phyloP scores from a whole-genome alignment of 345 rosid genomes.

The Geranium rotundifolium region DNA sequence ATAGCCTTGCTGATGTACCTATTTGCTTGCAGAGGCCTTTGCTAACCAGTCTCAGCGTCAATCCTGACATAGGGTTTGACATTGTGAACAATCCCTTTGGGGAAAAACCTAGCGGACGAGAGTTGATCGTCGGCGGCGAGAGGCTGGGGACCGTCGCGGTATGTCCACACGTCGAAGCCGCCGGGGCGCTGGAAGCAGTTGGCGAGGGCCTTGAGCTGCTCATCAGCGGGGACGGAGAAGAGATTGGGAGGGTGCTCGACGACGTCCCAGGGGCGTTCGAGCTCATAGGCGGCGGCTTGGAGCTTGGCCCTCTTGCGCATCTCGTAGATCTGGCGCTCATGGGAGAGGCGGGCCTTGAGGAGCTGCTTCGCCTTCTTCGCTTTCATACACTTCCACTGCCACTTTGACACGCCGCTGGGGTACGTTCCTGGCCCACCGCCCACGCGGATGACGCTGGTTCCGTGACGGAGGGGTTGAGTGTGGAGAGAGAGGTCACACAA shows the following conservation, averaged over 20 bases:
- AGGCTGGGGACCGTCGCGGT: constrained; percentile 60
- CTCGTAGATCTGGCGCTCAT: constrained; percentile 82
- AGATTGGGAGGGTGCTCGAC: constrained; percentile 54
- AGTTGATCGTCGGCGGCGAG: constrained; percentile 41
- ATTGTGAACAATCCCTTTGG: constrained; percentile 77
- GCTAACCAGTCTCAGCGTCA: too few relatives aligned
- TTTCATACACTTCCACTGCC: constrained; percentile 96
- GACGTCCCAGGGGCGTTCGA: constrained; percentile 84
- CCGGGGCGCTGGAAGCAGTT: constrained; percentile 87
- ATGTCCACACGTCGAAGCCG: constrained; percentile 76
- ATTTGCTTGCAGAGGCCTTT: too few relatives aligned
- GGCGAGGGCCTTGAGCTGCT: constrained; percentile 75
- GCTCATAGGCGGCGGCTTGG: constrained; percentile 72
- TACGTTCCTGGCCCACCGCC: constrained; percentile 83
- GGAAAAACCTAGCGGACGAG: constrained; percentile 80
- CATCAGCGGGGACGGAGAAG: constrained; percentile 70
- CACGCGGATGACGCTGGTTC: constrained; percentile 49
- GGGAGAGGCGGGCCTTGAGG: constrained; percentile 57
- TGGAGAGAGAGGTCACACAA: constrained; percentile 12
- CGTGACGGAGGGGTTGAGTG: too few relatives aligned
- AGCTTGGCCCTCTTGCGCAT: constrained; percentile 92
- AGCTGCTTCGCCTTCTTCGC: constrained; percentile 81
- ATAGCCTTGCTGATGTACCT: background rate
- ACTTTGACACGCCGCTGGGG: constrained; percentile 79
- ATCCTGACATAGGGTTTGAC: constrained; percentile 44